These are phyloP conservation scores for Solanum pimpinellifolium DNA, from an alignment of 257 asterid genomes.

Conservation along the genomic window DNA sequence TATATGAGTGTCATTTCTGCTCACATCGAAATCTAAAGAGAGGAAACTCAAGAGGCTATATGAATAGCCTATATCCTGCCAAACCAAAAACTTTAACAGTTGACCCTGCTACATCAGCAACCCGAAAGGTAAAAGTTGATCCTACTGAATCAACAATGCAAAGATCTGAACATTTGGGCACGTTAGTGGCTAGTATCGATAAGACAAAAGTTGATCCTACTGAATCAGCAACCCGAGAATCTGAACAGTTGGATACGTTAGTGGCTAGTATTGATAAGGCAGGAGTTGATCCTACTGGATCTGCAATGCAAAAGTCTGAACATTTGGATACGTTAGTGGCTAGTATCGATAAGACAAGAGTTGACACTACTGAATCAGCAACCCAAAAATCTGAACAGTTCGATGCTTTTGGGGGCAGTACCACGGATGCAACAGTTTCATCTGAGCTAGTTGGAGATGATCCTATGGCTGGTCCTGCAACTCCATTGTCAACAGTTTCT, in stretches of 20 bases:
- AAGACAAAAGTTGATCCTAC: neutral
- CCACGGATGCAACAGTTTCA: slow-evolving; percentile 6
- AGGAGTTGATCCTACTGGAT: neutral
- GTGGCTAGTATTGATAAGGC: neutral
- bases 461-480: slow-evolving; percentile 17
- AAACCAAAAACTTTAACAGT: slow-evolving; percentile 19
- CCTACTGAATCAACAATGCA: neutral
- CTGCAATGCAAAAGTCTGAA: neutral
- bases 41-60: slow-evolving; percentile 60
- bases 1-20: slow-evolving; percentile 59
- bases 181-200: neutral
- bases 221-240: neutral
- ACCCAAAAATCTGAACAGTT: neutral
- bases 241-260: neutral
- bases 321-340: neutral
- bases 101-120: slow-evolving; percentile 2
- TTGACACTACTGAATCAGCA: neutral
- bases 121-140: neutral
- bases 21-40: slow-evolving; percentile 47
- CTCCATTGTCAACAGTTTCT: slow-evolving; percentile 21
- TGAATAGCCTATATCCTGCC: slow-evolving; percentile 37
- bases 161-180: neutral
- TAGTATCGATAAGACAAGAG: neutral
- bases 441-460: slow-evolving; percentile 13
- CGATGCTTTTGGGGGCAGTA: neutral